A percentile compares a stretch with the other conserved stretches of the same genome.
These are phyloP conservation scores for Claviceps quebecensis DNA, from an alignment of 2,329 filamentous ascomycete species.

Conservation along the genomic window DNA sequence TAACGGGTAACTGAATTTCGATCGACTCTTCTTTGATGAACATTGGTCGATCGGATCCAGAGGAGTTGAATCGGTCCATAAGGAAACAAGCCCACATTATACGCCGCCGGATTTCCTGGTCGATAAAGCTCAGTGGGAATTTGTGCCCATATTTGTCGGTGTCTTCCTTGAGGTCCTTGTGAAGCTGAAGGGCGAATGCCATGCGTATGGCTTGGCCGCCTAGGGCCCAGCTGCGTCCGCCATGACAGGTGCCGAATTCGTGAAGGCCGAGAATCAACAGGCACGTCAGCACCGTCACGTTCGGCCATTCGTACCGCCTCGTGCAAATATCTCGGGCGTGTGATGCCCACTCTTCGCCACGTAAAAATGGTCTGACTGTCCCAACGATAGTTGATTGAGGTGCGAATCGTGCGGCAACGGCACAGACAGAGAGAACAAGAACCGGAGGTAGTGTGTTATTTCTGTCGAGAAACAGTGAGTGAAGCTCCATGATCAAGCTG, in stretches of 20 bases:
- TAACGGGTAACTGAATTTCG: constrained; percentile 79
- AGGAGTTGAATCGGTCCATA: constrained; percentile 97
- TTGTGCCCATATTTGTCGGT: constrained; percentile 46
- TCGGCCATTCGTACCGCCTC: constrained; percentile 82
- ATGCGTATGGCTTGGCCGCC: constrained; percentile 91
- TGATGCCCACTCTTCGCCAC: constrained; percentile 82
- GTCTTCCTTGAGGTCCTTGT: constrained; percentile 79
- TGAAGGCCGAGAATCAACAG: constrained; percentile 80
- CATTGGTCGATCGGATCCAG: constrained; percentile 79
- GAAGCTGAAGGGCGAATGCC: constrained; percentile 89
- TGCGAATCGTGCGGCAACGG: constrained; percentile 88
- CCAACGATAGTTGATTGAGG: constrained; percentile 68
- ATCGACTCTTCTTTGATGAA: constrained; percentile 85
- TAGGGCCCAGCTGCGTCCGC: constrained; percentile 88
- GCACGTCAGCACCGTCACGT: constrained; percentile 88
- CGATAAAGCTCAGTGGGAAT: constrained; percentile 68
- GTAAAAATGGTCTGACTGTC: constrained; percentile 61
- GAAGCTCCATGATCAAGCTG: neutral
- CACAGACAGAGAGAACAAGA: constrained; percentile 83
- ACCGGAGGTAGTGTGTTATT: constrained; percentile 64
- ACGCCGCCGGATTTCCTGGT: constrained; percentile 79
- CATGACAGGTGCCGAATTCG: constrained; percentile 94
- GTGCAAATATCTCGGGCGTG: constrained; percentile 78
- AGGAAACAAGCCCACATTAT: constrained; percentile 98
- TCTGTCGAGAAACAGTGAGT: constrained; percentile 10